Base-by-base conservation (phyloP, 2,329 filamentous ascomycete species). In the Fragosphaeria purpurea region DNA sequence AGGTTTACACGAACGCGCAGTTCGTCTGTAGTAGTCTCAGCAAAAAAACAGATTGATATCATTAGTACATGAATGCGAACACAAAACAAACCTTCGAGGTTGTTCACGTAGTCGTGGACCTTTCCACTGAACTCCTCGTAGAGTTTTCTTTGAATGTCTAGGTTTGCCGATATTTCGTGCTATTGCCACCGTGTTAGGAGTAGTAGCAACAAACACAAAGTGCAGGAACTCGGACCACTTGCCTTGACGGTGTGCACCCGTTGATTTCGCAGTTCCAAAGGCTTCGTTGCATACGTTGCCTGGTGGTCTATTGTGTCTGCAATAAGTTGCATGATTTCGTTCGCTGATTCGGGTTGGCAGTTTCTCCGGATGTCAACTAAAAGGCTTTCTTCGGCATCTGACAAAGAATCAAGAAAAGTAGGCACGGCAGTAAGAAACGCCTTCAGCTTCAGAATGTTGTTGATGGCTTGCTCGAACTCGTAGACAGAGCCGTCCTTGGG, bases 81-180 rank as follows among this genome's bases (percentile, higher is more conserved):
- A 13, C 4, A 7, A 2, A 9, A 55, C 69, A 50, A 65, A 85
- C 87, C 73, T 55, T 79, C 79, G 9, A 96, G 65, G 12, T 80
- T 75, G 30, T 79, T 74, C 3, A 91, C 55, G 46, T 61, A 61
- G 31, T 63, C 56, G 34, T 63, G 58, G 74, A 62, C 79, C 63
- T 95, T 88, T 46, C 85, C 79, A 5, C 83, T 93, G 2, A 85
- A 81, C 63, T 97, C 91, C 59, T 93, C 94, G 67, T 93, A 96
- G 0, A 88, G 88, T 60, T 89, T 81, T 77, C 87, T 7, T 5
- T 38, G 39, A 10, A 57, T 57, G 55, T 65, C 56, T 1, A 55
- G 52, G 6, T 42, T 47, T 1, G 49, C 49, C 0, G 55, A 57
- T 9, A 55, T 52, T 31, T 46, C 46, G n/a, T 50, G 44, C 55